These are phyloP conservation scores for Lenwebbia sp. DNA, from an alignment of 345 rosid species.

Conservation along the genomic window DNA sequence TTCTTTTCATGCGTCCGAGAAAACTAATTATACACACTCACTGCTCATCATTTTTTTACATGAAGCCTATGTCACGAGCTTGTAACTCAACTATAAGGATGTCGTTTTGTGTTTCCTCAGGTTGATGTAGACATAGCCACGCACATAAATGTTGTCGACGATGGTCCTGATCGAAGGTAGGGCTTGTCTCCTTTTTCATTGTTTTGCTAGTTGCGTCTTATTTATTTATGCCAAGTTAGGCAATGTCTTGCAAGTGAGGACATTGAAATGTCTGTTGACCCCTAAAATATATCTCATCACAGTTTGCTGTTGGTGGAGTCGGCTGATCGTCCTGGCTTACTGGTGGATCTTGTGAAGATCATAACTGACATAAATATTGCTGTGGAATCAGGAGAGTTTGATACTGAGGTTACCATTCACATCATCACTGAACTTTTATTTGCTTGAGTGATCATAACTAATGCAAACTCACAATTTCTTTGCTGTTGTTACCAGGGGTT, in stretches of 20 bases:
- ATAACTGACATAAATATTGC: conserved; percentile 65
- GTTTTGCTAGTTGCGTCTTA: neutral
- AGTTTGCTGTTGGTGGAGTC: conserved; percentile 89
- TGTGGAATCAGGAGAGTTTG: conserved; percentile 95
- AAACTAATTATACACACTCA: neutral
- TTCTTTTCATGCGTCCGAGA: neutral
- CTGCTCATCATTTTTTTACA: neutral
- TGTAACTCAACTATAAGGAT: neutral
- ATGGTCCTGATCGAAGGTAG: conserved; percentile 82
- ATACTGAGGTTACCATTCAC: conserved; percentile 61
- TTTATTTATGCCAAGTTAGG: neutral
- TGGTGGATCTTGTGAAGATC: conserved; percentile 82
- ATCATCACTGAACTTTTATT: neutral
- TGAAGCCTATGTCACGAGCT: neutral
- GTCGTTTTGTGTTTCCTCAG: conserved; percentile 24
- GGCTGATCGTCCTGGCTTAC: conserved; percentile 90
- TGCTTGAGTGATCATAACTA: neutral
- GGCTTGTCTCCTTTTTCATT: neutral
- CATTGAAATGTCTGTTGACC: neutral
- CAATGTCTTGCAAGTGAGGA: neutral
- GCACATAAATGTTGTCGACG: conserved; percentile 48
- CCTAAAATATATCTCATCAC: neutral
- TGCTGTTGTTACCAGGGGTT: conserved; percentile 41
- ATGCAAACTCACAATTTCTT: neutral
- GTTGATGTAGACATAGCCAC: conserved; percentile 97